A percentile compares a stretch with the other conserved stretches of the same genome.
phyloP scores from a whole-genome alignment of 192 early-diverging fungal species.

The Rhizophagus clarus region DNA sequence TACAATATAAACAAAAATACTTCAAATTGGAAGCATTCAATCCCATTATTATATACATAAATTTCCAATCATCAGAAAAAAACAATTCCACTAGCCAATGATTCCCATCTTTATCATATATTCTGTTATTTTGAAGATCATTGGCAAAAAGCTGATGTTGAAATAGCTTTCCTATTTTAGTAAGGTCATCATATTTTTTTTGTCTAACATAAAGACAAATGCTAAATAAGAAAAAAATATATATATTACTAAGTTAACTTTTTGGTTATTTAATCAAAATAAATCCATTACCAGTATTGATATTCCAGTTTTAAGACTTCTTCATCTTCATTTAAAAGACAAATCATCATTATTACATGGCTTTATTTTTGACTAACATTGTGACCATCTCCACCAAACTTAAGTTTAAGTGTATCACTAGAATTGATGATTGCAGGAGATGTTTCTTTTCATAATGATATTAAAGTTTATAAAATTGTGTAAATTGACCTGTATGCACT shows the following conservation, averaged over 20 bases:
- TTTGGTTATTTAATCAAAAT: background rate
- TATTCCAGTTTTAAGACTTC: too few relatives aligned
- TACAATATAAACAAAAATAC: conserved; percentile 10
- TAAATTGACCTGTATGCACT: too few relatives aligned
- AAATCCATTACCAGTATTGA: background rate
- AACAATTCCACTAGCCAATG: background rate
- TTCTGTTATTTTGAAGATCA: background rate
- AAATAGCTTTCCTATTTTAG: background rate
- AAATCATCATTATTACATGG: background rate
- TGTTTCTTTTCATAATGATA: background rate
- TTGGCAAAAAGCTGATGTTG: background rate
- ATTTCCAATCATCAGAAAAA: background rate
- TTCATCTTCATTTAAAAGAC: background rate
- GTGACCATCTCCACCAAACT: background rate
- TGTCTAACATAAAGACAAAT: background rate
- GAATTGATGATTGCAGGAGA: too few relatives aligned
- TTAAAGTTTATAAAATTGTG: background rate
- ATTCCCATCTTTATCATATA: background rate
- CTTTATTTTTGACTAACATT: background rate
- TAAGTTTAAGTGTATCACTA: background rate
- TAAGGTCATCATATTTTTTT: background rate
- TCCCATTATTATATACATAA: background rate
- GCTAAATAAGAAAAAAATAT: too few relatives aligned
- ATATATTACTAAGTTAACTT: background rate
- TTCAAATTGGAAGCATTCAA: background rate